Base-by-base conservation (phyloP, 352 stramenopile species). In the Globisporangium abappressorium region DNA sequence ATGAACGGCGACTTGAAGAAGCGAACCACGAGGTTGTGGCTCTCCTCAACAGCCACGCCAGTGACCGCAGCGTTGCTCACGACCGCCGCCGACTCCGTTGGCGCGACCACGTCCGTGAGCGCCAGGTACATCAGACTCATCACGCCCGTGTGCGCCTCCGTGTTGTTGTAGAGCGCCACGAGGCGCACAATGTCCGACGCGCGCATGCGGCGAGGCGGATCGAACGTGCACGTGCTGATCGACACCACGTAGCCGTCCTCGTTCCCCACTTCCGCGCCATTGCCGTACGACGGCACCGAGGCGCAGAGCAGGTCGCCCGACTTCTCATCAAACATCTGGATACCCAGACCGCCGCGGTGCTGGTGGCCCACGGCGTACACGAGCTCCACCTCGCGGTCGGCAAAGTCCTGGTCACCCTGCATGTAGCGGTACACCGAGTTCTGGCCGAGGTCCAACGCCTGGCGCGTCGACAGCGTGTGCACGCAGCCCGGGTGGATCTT, bases 101-200 rank as follows among this genome's bases (percentile, higher is more conserved):
- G 60, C 34, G 56, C 69, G 18, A 65, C 28, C 57, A 89, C 83
- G 64, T 94, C 84, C 57, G 79, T 82, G 14, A 92, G 71, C 34
- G 82, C 85, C 56, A 94, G 60, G 76, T 92, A 94, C 78, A 90
- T 84, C 14, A 94, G 66, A 59, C 81, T 90, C 85, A 94, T 94
- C 6, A 84, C 85, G 49, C 85, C 85, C 33, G 85, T 91, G 71
- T 92, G 85, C 46, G 82, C 70, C 46, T 87, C 24, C 41, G 85
- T 92, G 75, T 90, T 92, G 81, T 94, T 92, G 76, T 91, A 94
- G 18, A 92, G 76, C 22, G 85, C 79, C 4, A 94, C 84, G 64
- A 94, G 70, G 58, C 85, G 84, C 68, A 92, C 77, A 55, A 92
- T 76, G 61, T 90, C 81, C 47, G 82, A 87, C 49, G 80, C 81